These are phyloP conservation scores for Fusarium haematococcum DNA, from an alignment of 2,329 filamentous ascomycete species.

Conservation along the genomic window DNA sequence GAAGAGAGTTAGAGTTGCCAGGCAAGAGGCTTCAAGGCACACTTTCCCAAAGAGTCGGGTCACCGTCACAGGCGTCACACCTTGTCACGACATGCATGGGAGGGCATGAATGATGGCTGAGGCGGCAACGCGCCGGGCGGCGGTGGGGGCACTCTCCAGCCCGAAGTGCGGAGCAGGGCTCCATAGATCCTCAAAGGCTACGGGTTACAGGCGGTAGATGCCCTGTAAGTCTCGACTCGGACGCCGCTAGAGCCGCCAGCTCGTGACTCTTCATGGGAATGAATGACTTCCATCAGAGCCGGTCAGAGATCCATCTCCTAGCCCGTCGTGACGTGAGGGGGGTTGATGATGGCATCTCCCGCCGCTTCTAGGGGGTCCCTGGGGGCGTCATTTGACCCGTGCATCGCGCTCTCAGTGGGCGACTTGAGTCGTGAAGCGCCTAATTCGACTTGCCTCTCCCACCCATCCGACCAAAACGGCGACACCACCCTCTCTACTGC, in stretches of 20 bases:
- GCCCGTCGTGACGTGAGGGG: conserved; percentile 25
- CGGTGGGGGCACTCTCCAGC: background rate
- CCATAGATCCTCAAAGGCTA: background rate
- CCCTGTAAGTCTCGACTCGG: conserved; percentile 27
- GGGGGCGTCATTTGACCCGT: conserved; percentile 42
- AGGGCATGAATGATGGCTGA: conserved; percentile 40
- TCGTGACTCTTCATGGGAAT: conserved; percentile 41
- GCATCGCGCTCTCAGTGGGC: conserved; percentile 32
- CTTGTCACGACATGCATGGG: conserved; percentile 31
- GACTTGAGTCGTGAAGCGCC: conserved; percentile 26
- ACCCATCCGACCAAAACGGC: conserved; percentile 12
- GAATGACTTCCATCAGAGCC: conserved; percentile 21
- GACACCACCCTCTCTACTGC: conserved; percentile 24
- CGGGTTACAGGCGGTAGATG: background rate
- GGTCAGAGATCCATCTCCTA: background rate
- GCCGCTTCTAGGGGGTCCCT: conserved; percentile 15
- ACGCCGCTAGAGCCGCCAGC: conserved; percentile 34
- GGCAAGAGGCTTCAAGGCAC: conserved; percentile 30
- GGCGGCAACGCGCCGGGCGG: conserved; percentile 35
- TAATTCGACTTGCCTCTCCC: conserved; percentile 34
- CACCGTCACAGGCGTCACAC: conserved; percentile 39
- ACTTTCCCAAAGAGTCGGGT: conserved; percentile 41
- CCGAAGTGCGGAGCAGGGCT: background rate
- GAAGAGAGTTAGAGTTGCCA: conserved; percentile 27
- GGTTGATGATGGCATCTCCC: conserved; percentile 7